Base-by-base conservation (phyloP, 192 early-diverging fungal genomes). In the Coemansia sp. region DNA sequence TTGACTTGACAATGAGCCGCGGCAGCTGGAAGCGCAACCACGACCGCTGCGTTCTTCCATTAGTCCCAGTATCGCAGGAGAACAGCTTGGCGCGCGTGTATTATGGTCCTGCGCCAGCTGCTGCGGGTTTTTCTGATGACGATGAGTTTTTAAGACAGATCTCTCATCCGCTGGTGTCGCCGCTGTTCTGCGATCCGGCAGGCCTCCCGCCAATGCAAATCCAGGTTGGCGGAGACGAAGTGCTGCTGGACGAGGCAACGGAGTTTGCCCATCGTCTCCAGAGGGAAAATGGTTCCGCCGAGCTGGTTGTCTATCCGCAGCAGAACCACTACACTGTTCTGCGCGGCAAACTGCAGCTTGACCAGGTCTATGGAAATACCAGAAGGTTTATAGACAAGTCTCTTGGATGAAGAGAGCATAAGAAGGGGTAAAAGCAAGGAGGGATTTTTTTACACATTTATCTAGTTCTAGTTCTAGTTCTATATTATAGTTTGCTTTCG, bases 291-390 rank as follows among this genome's bases (percentile, higher is more conserved):
- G 68, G 48, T 7, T 4, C 3, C 16, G 68, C 45, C 5, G 61
- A 64, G n/a, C 48, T 68, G 23, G 49, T 68, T 32, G 56, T 57
- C n/a, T 74, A 74, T 45, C 38, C 53, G 9, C 54, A 56, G 15
- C 39, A 26, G 8, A 74, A 74, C 67, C 72, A 74, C 62, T 68
- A 74, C 38, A 64, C 72, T 45, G 11, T 74, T 37, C 21, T 74
- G 56, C 65, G 72, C 10, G 72, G 72, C 19, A 61, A 48, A 44
- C 23, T 61, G 54, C 72, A 74, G 56, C 66, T 74, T 43, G 57
- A 60, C 37, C 26, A 58, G 18, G 40, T 65, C 9, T 74, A 74
- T 32, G 45, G 56, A 21, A 45, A 60, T 53, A 50, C 58, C 9
- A 41, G 54, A 21, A 53, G n/a, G 16, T 74, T 74, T 39, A n/a